These are phyloP conservation scores for Crithidia brevicula DNA, from an alignment of 208 protist species.

Conservation along the genomic window DNA sequence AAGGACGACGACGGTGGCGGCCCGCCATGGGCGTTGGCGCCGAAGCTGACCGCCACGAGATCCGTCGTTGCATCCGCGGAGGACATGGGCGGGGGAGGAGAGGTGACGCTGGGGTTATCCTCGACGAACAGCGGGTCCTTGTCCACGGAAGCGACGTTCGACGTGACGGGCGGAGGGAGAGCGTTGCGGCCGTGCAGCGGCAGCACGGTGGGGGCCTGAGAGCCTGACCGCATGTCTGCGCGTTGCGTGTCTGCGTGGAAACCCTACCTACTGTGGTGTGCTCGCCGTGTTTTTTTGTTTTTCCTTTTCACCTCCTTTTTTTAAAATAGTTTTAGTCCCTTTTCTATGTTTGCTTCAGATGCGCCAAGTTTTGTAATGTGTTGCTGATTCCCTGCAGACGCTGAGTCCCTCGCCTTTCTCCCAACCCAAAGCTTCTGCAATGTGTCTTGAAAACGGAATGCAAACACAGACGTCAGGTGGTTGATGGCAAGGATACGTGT, in stretches of 20 bases:
- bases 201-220: neutral
- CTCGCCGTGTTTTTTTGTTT: too few relatives aligned
- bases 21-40: neutral
- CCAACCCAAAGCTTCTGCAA: too few relatives aligned
- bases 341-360: too few relatives aligned
- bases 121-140: neutral
- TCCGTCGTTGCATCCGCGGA: neutral
- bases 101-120: neutral
- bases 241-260: neutral
- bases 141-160: neutral
- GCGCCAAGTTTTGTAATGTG: too few relatives aligned
- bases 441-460: too few relatives aligned
- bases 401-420: too few relatives aligned
- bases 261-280: too few relatives aligned
- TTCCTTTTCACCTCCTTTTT: too few relatives aligned
- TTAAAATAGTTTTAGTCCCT: too few relatives aligned
- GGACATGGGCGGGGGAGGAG: neutral
- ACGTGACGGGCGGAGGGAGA: neutral
- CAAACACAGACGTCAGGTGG: too few relatives aligned
- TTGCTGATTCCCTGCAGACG: too few relatives aligned
- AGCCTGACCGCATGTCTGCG: neutral
- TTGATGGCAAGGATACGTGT: too few relatives aligned
- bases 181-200: conserved; percentile 10
- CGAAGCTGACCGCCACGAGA: neutral
- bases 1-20: neutral